phyloP scores from a whole-genome alignment of 2,329 filamentous ascomycete species.

The Talaromyces amestolkiae region DNA sequence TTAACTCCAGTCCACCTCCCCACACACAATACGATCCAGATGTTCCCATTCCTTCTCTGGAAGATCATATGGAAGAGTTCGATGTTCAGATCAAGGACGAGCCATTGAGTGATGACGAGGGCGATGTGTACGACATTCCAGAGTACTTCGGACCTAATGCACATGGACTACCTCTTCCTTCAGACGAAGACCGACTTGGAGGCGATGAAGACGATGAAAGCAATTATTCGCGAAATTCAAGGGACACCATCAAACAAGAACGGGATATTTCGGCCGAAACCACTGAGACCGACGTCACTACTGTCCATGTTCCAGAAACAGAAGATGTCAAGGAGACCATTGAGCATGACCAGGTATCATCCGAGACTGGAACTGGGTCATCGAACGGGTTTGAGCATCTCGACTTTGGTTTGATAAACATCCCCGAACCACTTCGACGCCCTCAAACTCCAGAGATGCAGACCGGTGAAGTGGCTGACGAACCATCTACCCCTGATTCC shows the following conservation, averaged over 20 bases:
- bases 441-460: slow-evolving; percentile 54
- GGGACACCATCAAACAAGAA: slow-evolving; percentile 28
- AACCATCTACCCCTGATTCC: slow-evolving; percentile 77
- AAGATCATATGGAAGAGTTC: slow-evolving; percentile 59
- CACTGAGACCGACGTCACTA: slow-evolving; percentile 32
- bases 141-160: slow-evolving; percentile 48
- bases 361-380: not conserved
- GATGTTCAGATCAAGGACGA: slow-evolving; percentile 67
- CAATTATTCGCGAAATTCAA: slow-evolving; percentile 52
- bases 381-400: slow-evolving; percentile 36
- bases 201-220: slow-evolving; percentile 56
- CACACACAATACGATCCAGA: slow-evolving; percentile 74
- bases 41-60: slow-evolving; percentile 82
- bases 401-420: slow-evolving; percentile 46
- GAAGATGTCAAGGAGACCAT: slow-evolving; percentile 40
- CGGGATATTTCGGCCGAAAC: slow-evolving; percentile 27
- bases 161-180: slow-evolving; percentile 47
- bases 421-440: slow-evolving; percentile 41
- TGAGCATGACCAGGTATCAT: not conserved
- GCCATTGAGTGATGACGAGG: slow-evolving; percentile 56
- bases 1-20: slow-evolving; percentile 57
- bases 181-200: slow-evolving; percentile 37
- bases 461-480: slow-evolving; percentile 54
- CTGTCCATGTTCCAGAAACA: slow-evolving; percentile 26
- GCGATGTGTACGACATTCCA: slow-evolving; percentile 65